phyloP scores from a whole-genome alignment of 768 basidiomycete genomes.

The Sarcodon sp. region DNA sequence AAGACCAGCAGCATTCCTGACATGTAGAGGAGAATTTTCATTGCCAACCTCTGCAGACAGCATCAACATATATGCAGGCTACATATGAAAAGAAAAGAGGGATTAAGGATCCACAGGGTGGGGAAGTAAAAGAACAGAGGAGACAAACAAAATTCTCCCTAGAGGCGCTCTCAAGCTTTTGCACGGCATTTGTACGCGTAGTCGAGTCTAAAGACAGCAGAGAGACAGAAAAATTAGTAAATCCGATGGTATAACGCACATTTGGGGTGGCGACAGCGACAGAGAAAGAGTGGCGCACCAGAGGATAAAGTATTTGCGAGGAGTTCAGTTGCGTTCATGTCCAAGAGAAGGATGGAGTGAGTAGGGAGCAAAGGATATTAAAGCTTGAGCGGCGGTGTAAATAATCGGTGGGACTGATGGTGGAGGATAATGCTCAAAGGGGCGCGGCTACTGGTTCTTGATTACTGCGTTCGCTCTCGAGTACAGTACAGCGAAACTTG shows the following conservation, averaged over 20 bases:
- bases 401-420: background rate
- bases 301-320: conserved; percentile 88
- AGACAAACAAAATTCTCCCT: conserved; percentile 72
- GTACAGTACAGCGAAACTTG: background rate
- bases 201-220: conserved; percentile 46
- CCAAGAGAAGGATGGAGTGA: conserved; percentile 16
- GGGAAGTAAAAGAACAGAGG: conserved; percentile 8
- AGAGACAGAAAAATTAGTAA: conserved; percentile 11
- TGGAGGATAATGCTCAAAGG: background rate
- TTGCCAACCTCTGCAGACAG: conserved; percentile 77
- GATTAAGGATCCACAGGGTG: conserved; percentile 3
- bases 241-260: conserved; percentile 2
- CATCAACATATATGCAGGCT: conserved; percentile 92
- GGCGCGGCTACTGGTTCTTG: too few relatives aligned
- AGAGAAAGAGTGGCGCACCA: conserved; percentile 42
- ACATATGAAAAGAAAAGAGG: conserved; percentile 11
- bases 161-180: conserved; percentile 78
- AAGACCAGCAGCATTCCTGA: conserved; percentile 91
- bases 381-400: background rate
- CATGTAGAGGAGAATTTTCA: conserved; percentile 53
- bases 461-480: too few relatives aligned
- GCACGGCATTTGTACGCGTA: conserved; percentile 86
- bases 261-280: conserved; percentile 7
- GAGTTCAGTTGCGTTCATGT: conserved; percentile 86
- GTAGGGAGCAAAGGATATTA: too few relatives aligned